phyloP scores from a whole-genome alignment of 345 rosid species.

The Capsella bursapastoris region DNA sequence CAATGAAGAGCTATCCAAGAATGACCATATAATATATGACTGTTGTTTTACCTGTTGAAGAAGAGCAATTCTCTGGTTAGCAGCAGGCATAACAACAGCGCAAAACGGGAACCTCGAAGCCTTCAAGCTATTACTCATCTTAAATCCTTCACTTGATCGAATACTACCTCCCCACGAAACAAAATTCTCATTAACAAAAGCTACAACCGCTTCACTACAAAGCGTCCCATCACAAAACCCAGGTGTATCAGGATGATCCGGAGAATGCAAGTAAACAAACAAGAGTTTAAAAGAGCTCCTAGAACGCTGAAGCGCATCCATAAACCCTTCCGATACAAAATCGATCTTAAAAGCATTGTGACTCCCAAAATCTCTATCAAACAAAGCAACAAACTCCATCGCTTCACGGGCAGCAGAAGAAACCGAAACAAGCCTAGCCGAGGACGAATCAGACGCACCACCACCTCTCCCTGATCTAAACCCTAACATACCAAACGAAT shows the following conservation, averaged over 20 bases:
- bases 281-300: conserved; percentile 72
- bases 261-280: conserved; percentile 95
- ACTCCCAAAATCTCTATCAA: conserved; percentile 80
- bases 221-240: conserved; percentile 75
- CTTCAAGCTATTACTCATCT: conserved; percentile 98
- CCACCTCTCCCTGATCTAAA: conserved; percentile 54
- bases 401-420: conserved; percentile 81
- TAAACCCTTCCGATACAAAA: conserved; percentile 83
- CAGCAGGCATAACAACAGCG: conserved; percentile 96
- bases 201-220: conserved; percentile 63
- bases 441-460: conserved; percentile 55
- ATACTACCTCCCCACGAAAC: conserved; percentile 96
- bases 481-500: conserved; percentile 85
- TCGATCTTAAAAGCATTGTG: conserved; percentile 51
- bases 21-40: neutral
- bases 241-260: conserved; percentile 91
- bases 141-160: conserved; percentile 95
- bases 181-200: conserved; percentile 90
- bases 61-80: conserved; percentile 91
- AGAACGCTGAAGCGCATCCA: conserved; percentile 93
- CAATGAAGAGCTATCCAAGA: neutral
- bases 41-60: conserved; percentile 75
- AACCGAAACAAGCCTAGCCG: conserved; percentile 60
- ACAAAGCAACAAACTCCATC: conserved; percentile 64
- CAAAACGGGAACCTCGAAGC: conserved; percentile 94